phyloP scores from a whole-genome alignment of 306 rosid genomes.

The Astragalus membranaceus region DNA sequence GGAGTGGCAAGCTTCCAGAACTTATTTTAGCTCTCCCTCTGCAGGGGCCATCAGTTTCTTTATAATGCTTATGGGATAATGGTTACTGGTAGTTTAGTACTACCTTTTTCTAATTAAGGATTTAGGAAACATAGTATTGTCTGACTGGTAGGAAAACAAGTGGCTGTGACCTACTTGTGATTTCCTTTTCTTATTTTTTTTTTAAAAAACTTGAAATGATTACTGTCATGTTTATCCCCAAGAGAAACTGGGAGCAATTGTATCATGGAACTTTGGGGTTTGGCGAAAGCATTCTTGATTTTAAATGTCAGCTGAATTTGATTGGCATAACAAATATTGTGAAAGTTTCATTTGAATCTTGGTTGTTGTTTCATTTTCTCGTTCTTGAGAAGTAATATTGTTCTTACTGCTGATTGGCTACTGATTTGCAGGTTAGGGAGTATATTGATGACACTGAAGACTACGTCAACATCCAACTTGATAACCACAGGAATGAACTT shows the following conservation, averaged over 20 bases:
- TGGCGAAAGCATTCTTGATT: not conserved
- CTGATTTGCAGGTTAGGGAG: slow-evolving; percentile 77
- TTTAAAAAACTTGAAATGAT: not conserved
- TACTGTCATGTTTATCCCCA: not conserved
- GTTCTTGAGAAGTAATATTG: not conserved
- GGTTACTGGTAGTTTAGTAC: not conserved
- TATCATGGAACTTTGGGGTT: not conserved
- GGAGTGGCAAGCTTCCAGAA: not conserved
- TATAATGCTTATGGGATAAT: not conserved
- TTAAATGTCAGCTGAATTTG: slow-evolving; percentile 2
- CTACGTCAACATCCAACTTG: slow-evolving; percentile 92
- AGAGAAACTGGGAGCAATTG: not conserved
- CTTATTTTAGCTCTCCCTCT: not conserved
- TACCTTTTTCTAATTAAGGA: not conserved
- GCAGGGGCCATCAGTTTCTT: not conserved
- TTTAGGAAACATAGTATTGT: slow-evolving; percentile 12
- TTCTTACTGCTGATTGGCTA: slow-evolving; percentile 8
- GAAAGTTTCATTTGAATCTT: not conserved
- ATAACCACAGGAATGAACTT: slow-evolving; percentile 93
- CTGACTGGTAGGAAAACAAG: not conserved
- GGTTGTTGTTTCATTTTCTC: not conserved
- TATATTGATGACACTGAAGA: slow-evolving; percentile 98
- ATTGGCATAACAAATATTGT: not conserved
- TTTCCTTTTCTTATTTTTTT: slow-evolving; percentile 8
- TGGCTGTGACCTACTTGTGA: not conserved